A percentile compares a stretch with the other conserved stretches of the same genome.
Conservation (phyloP, 1,284 basidiomycete genomes). For the Vanrija pseudolonga region DNA sequence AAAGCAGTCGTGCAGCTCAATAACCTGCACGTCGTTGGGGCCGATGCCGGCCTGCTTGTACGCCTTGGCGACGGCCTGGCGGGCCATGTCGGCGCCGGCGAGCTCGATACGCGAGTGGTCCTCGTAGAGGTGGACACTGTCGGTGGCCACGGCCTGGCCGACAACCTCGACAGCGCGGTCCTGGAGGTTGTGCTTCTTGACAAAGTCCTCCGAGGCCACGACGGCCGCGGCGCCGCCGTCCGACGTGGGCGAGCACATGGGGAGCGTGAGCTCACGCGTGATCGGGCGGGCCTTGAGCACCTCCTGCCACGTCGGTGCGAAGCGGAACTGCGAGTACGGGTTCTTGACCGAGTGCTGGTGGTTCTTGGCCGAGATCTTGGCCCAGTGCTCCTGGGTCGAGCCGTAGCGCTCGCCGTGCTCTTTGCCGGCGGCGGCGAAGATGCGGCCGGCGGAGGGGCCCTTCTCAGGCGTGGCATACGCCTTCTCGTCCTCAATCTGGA, state of each 20-base stretch:
- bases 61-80: slow-evolving; percentile 10
- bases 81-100: slow-evolving; percentile 16
- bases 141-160: slow-evolving; percentile 13
- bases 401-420: slow-evolving; percentile 19
- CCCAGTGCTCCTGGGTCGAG: slow-evolving; percentile 10
- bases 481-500: slow-evolving; percentile 15
- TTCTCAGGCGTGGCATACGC: slow-evolving; percentile 11
- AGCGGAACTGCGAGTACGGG: slow-evolving; percentile 23
- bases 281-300: slow-evolving; percentile 15
- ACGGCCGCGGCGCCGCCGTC: slow-evolving; percentile 16
- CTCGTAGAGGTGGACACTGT: slow-evolving; percentile 15
- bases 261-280: slow-evolving; percentile 19
- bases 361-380: slow-evolving; percentile 21
- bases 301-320: slow-evolving; percentile 12
- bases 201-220: slow-evolving; percentile 17
- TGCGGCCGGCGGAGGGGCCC: slow-evolving; percentile 11
- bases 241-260: slow-evolving; percentile 21
- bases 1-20: slow-evolving; percentile 24
- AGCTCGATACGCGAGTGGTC: slow-evolving; percentile 17
- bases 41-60: slow-evolving; percentile 14
- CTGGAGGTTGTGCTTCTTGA: slow-evolving; percentile 10
- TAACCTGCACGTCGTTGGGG: slow-evolving; percentile 17
- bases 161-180: slow-evolving; percentile 20
- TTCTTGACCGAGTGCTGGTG: slow-evolving; percentile 18
- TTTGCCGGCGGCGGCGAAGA: slow-evolving; percentile 18